Base-by-base conservation (phyloP, 2,329 filamentous ascomycete genomes). In the Leptographium wingfieldii region DNA sequence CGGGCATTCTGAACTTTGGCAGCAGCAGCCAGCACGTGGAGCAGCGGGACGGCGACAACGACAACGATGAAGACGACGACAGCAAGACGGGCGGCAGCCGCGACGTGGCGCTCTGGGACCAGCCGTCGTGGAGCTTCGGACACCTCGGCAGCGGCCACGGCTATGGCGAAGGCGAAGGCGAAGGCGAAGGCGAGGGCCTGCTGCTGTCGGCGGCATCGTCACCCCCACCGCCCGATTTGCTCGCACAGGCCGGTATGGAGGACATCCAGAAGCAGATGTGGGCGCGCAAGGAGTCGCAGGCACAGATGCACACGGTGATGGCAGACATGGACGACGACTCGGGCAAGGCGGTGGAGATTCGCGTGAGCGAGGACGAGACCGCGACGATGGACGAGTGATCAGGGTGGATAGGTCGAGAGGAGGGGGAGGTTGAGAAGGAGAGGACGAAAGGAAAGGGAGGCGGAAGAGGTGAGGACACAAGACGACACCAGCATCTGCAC, bases 261-360 rank as follows among this genome's bases (percentile, higher is more conserved):
- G 66, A 69, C 54, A 72, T 73, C 51, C 69, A 71, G 60, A 65
- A 65, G 12, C 66, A 67, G 16, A 63, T 69, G 5, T 75, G 73
- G 73, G 69, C 72, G 49, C 67, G 67, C 60, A 68, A 70, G 43
- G 66, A 67, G 11, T 67, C 71, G 49, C 67, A 69, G 25, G 68
- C 71, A 48, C 67, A 69, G 25, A 68, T 78, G 25, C 70, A 77
- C 58, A 72, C 73, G 22, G 70, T 73, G 25, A 67, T 72, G 12
- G 66, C 69, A 5, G 51, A 38, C 7, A 70, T 69, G 19, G 70
- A 67, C 29, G 73, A 74, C 31, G 69, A 68, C 57, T 77, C 74
- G 14, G 75, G 76, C 38, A 75, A 77, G 49, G 77, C 78, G 7
- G 69, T 77, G 9, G 78, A 80, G 66, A 80, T 80, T 53, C 76